phyloP scores from a whole-genome alignment of 148 eudicot species.

The Rhododendron molle region DNA sequence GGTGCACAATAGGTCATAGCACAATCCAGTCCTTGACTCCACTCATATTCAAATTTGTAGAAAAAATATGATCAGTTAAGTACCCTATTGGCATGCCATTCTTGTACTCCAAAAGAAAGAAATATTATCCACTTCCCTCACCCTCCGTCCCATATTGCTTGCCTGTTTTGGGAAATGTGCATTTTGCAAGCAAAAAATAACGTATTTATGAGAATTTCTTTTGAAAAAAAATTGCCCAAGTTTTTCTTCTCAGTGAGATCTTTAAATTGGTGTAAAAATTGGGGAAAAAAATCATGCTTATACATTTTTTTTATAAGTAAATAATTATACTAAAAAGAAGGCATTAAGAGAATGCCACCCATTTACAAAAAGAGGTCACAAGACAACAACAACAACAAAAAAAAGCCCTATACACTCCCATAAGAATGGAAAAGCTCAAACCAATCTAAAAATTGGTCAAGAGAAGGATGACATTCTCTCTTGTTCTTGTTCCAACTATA shows the following conservation, averaged over 20 bases:
- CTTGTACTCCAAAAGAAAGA: background rate
- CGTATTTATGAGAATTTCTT: too few species aligned
- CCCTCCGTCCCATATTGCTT: background rate
- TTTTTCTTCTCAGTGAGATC: background rate
- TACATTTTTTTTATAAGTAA: too few species aligned
- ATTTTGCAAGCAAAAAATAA: background rate
- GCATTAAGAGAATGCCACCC: too few species aligned
- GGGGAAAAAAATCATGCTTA: background rate
- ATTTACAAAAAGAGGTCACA: too few species aligned
- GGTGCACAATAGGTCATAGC: conserved; percentile 5
- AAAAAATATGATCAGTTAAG: background rate
- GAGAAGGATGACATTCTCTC: too few species aligned
- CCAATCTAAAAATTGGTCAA: too few species aligned
- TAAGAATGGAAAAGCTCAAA: too few species aligned
- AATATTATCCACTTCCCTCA: background rate
- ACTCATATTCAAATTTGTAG: background rate
- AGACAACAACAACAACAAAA: too few species aligned
- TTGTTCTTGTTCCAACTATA: too few species aligned
- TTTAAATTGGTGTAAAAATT: too few species aligned
- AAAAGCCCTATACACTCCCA: too few species aligned
- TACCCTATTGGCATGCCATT: background rate
- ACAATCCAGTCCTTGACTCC: conserved; percentile 1
- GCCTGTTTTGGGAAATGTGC: background rate
- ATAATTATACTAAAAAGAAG: too few species aligned
- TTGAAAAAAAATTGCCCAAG: background rate